Base-by-base conservation (phyloP, 1,284 basidiomycete species). In the Rhodotorula glutinis region DNA sequence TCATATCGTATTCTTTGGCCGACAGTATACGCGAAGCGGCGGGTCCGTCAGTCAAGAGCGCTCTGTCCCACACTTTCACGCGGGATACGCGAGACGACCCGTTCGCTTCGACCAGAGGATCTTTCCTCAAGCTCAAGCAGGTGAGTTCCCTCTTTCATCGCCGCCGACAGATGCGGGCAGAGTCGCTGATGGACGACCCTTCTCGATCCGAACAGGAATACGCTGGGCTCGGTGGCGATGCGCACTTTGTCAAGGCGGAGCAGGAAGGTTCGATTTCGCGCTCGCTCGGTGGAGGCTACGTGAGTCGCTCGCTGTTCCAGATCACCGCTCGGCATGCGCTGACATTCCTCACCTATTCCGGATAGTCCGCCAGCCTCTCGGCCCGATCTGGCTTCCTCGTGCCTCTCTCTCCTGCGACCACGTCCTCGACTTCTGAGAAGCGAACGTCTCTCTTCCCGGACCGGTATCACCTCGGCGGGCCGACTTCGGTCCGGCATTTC, bases 401-500 rank as follows among this genome's bases (percentile, higher is more conserved):
- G 76, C 82, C 84, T 17, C 51, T 61, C 41, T 46, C 51, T 1
- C 11, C 43, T 19, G 25, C 53, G 8, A 25, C 29, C 29, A 38
- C 62, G 23, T 33, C 61, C 10, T 53, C 60, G 13, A 14, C 55
- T 17, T 21, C 43, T 7, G 43, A 16, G 25, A 27, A 4, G 78
- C 55, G 44, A 25, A 53, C 71, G 13, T 75, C 85, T 33, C 83
- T 84, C 58, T 89, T 90, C 76, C 86, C 84, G 44, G 96, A 99
- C 79, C 85, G 92, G 8, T 95, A 94, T 78, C 93, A 95, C 74
- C 83, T 98, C 0, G 96, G 95, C 38, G 96, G 95, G 0, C 93
- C 96, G 0, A 87, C 89, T n/a, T 90, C 86, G 57, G 83, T 98
- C 3, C 83, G 96, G 33, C 88, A 89, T 68, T 98, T 97, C 82